phyloP scores from a whole-genome alignment of 2,329 filamentous ascomycete genomes.

The Verticillium nubilum region DNA sequence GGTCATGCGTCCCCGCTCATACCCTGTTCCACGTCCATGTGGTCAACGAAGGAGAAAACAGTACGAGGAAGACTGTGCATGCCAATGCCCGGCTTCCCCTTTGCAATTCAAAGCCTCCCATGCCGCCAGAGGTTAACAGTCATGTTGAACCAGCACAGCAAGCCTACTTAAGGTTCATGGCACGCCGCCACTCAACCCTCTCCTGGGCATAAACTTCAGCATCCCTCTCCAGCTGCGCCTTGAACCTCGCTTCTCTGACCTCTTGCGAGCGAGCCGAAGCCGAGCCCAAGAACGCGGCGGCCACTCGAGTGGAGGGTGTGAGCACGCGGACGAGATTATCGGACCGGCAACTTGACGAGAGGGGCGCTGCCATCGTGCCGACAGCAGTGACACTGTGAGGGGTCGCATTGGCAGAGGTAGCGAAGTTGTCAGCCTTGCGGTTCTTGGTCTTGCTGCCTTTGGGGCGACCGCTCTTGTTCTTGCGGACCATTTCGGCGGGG shows the following conservation, averaged over 20 bases:
- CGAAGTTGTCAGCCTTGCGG: not conserved
- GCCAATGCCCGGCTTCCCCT: no score
- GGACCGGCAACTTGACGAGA: not conserved
- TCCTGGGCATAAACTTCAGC: not conserved
- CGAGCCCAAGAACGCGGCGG: not conserved
- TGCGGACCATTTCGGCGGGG: not conserved
- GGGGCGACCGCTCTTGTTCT: constrained; percentile 1
- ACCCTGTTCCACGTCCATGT: no score
- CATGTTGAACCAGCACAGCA: no score
- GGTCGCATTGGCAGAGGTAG: not conserved
- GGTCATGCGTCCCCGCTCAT: no score
- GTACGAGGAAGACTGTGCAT: no score
- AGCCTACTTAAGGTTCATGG: not conserved
- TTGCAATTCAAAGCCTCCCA: no score
- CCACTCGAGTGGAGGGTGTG: not conserved
- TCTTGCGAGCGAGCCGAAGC: no score
- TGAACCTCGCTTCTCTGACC: not conserved
- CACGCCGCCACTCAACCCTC: not conserved
- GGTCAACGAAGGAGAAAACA: no score
- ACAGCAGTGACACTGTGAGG: not conserved
- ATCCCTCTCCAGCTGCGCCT: not conserved
- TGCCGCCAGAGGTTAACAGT: no score
- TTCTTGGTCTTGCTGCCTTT: constrained; percentile 2
- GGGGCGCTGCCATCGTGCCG: not conserved
- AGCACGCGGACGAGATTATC: not conserved